Conservation (phyloP, 345 rosid genomes). For the Eucalyptus caleyi region DNA sequence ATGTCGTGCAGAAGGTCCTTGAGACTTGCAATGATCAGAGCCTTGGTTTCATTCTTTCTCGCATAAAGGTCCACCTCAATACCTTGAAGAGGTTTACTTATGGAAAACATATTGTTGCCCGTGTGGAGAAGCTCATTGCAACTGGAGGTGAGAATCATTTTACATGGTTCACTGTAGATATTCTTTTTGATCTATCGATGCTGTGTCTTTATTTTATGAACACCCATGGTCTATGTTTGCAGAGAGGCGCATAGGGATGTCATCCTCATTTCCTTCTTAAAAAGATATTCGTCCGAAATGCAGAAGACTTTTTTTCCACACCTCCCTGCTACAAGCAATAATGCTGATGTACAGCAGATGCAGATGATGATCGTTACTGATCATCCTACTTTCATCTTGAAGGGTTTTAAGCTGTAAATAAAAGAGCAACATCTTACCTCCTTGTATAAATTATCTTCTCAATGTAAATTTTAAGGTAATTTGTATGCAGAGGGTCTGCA, state of each 20-base stretch:
- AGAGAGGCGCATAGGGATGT: constrained; percentile 78
- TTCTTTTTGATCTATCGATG: neutral
- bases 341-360: constrained; percentile 1
- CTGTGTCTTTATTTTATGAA: neutral
- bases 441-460: neutral
- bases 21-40: constrained; percentile 88
- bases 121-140: constrained; percentile 86
- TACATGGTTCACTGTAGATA: neutral
- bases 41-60: constrained; percentile 73
- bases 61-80: constrained; percentile 80
- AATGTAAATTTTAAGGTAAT: neutral
- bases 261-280: constrained; percentile 28
- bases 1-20: constrained; percentile 91
- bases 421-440: neutral
- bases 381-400: neutral
- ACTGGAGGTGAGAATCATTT: constrained; percentile 63
- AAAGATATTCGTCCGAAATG: neutral
- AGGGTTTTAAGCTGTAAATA: neutral
- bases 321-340: neutral
- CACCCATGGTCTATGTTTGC: constrained; percentile 7
- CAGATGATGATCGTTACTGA: neutral
- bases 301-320: neutral
- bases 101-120: constrained; percentile 95
- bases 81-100: constrained; percentile 87
- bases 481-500: neutral